Base-by-base conservation (phyloP, 1,284 basidiomycete species). In the Inonotus obliquus region DNA sequence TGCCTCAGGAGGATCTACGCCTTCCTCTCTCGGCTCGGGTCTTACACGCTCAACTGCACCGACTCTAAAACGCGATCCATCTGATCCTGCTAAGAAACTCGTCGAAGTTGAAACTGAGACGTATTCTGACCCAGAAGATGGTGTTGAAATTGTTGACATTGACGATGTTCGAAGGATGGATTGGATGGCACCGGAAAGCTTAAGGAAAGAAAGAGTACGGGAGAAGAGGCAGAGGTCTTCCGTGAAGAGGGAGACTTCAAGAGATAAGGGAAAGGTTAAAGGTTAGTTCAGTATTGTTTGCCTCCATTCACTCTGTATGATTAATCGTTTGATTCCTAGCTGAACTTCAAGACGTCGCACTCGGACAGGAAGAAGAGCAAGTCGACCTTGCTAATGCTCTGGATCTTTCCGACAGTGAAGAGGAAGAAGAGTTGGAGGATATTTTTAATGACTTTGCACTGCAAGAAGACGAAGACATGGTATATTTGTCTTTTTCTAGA, bases 81-180 rank as follows among this genome's bases (percentile, higher is more conserved):
- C 64, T 68, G 67, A 66, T 61, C 62, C 41, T 2, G 62, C 9
- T 49, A 69, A 69, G 53, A 67, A 69, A 11, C 65, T 68, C 27
- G 69, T 69, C 49, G 81, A 86, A 27, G 82, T 77, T 2, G 89
- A 92, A 64, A 17, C 41, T 14, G 41, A 44, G 41, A 79, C 80
- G 9, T 94, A 94, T 73, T 94, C 92, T n/a, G 92, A 94, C 66
- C 86, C 89, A 25, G 92, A 94, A 69, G 91, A 92, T 60, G 90
- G 89, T 9, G 84, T 89, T n/a, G 87, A 90, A 70, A 91, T 94
- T 59, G 80, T 97, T 56, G 94, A 96, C 69, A 92, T 97, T 79
- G 87, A 91, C 60, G 80, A 87, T 61, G 88, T 97, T 13, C 78
- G 83, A 49, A 77, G 82, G 61, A 85, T 96, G 80, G 91, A 94